Evolutionary conservation across 1,284 basidiomycete genomes (phyloP), one percentile per base, ranked within the genome.

Genomic region (Phlebopus sp.): DNA sequence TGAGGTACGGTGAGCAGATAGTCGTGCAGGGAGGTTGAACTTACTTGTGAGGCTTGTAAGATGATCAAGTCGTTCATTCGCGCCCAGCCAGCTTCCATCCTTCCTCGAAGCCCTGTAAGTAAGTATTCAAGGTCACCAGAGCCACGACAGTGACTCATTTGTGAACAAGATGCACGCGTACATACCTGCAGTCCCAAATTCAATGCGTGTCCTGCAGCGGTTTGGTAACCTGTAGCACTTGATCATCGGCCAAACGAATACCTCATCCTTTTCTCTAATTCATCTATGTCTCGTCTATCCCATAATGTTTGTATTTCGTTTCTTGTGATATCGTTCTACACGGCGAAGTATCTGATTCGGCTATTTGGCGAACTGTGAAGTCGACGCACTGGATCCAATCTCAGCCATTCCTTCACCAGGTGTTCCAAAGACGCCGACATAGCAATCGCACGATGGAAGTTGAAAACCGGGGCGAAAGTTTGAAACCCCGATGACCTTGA

Each of bases 61-160:
- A 93, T 73, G 39, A 82, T 88, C 44, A 93, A 67, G 63, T 92
- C 88, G 62, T 93, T 93, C 88, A 93, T 92, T 44, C 86, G 77
- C 17, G 85, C 75, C 78, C 85, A 92, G 2, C 90, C 90, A 7
- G 90, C 89, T 59, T 89, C 85, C 90, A 93, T 93, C 53, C 70
- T 75, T 4, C 85, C 90, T 56, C 91, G 70, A 14, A 93, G 72
- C 42, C 90, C 90, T 88, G 54, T 27, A 40, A 23, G 27, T 34
- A 44, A 45, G 27, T 11, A 41, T 55, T n/a, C 37, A 44, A 23
- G 48, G 35, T 36, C 29, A 19, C 5, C 15, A 14, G 25, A 32
- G 11, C 21, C 21, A 42, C n/a, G 49, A 44, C n/a, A n/a, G n/a
- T 10, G 5, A 43, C 21, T 23, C 21, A 6, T 4, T 23, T 23